phyloP scores from a whole-genome alignment of 1,284 basidiomycete genomes.

The Ustilago tritici region DNA sequence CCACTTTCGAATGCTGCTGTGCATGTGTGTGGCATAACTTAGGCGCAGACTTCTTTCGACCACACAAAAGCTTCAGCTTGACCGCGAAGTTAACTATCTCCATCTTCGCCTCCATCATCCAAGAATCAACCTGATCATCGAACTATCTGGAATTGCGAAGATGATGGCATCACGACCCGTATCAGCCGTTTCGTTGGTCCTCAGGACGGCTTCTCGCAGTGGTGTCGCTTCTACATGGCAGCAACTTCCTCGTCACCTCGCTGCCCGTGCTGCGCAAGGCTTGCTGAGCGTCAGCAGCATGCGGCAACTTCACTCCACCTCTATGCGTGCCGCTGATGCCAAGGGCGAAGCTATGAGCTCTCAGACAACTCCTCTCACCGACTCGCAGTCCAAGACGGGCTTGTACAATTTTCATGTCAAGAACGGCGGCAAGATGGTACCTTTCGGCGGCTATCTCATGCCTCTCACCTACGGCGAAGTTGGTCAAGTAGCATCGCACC shows the following conservation, averaged over 20 bases:
- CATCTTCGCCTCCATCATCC: slow-evolving; percentile 10
- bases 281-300: background rate
- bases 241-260: slow-evolving; percentile 27
- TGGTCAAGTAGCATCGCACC: slow-evolving; percentile 83
- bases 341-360: slow-evolving; percentile 39
- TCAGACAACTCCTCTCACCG: slow-evolving; percentile 24
- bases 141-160: background rate
- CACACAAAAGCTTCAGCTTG: background rate
- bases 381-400: slow-evolving; percentile 73
- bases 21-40: background rate
- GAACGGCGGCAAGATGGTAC: slow-evolving; percentile 92
- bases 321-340: slow-evolving; percentile 19
- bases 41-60: background rate
- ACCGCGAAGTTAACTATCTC: background rate
- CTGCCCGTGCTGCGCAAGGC: slow-evolving; percentile 13
- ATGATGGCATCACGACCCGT: slow-evolving; percentile 37
- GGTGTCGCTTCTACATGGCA: slow-evolving; percentile 9
- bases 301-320: slow-evolving; percentile 36
- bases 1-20: background rate
- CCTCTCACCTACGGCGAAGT: slow-evolving; percentile 82
- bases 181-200: slow-evolving; percentile 26
- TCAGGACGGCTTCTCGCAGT: slow-evolving; percentile 30
- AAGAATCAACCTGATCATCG: background rate
- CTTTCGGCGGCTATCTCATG: slow-evolving; percentile 96
- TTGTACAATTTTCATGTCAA: slow-evolving; percentile 90